Percentiles rank a stretch among this genome's conserved stretches.
Conservation (phyloP, 192 early-diverging fungal species). For the Lobulomyces angularis region DNA sequence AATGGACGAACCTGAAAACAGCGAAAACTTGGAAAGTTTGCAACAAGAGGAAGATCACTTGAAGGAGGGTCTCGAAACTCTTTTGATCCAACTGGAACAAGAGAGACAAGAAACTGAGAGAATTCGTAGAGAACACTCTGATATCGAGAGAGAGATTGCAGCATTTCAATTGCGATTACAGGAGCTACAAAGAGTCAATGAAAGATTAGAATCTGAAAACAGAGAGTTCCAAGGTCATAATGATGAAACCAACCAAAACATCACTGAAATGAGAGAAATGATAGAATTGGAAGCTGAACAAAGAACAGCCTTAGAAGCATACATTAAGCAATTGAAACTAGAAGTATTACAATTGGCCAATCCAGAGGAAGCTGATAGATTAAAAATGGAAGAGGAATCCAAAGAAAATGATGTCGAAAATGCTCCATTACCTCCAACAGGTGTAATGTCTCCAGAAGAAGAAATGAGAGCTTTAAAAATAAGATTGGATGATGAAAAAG, state of each 20-base stretch:
- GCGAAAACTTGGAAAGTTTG: background rate
- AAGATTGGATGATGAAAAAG: too few relatives aligned
- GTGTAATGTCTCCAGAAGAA: too few relatives aligned
- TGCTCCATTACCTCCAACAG: too few relatives aligned
- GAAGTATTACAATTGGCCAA: slow-evolving; percentile 13
- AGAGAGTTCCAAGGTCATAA: slow-evolving; percentile 4
- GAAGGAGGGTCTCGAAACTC: too few relatives aligned
- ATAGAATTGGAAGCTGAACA: slow-evolving; percentile 18
- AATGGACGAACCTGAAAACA: slow-evolving; percentile 1
- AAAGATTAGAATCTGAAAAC: slow-evolving; percentile 10
- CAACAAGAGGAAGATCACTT: too few relatives aligned
- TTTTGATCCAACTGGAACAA: too few relatives aligned
- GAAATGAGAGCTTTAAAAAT: too few relatives aligned
- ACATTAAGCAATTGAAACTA: slow-evolving; percentile 18
- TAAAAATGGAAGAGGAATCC: slow-evolving; percentile 13
- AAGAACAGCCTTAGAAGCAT: slow-evolving; percentile 14
- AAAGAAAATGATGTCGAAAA: slow-evolving; percentile 4
- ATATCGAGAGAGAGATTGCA: too few relatives aligned
- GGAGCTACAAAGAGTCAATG: slow-evolving; percentile 1
- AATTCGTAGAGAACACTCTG: too few relatives aligned
- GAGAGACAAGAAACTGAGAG: too few relatives aligned
- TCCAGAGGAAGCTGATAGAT: slow-evolving; percentile 1
- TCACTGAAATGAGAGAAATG: slow-evolving; percentile 13
- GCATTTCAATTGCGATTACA: too few relatives aligned
- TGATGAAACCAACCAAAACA: slow-evolving; percentile 1